Evolutionary conservation across 495 filamentous ascomycete genomes (phyloP).

Genomic region (Rusavskia elegans): DNA sequence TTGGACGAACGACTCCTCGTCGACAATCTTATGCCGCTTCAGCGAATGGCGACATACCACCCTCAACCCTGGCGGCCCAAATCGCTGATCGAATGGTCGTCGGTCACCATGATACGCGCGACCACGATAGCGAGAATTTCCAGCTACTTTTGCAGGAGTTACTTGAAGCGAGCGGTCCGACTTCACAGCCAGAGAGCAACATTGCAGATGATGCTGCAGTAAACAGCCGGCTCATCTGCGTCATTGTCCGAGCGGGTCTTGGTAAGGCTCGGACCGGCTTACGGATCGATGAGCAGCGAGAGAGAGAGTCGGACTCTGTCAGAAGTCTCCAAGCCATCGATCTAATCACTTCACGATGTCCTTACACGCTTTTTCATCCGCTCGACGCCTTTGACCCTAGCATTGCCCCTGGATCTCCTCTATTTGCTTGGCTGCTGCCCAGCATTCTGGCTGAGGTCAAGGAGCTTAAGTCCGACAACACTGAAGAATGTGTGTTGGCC

Average conservation of each 20-base stretch:
- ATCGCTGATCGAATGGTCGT: slow-evolving; percentile 39
- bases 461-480: neutral
- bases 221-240: slow-evolving; percentile 68
- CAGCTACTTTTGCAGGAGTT: slow-evolving; percentile 50
- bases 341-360: slow-evolving; percentile 55
- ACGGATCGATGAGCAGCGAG: slow-evolving; percentile 41
- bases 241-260: slow-evolving; percentile 68
- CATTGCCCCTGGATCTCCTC: slow-evolving; percentile 20
- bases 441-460: slow-evolving; percentile 21
- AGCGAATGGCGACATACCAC: slow-evolving; percentile 28
- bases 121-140: slow-evolving; percentile 37
- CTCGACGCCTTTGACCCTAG: slow-evolving; percentile 10
- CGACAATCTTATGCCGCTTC: neutral
- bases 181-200: slow-evolving; percentile 22
- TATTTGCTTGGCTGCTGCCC: slow-evolving; percentile 69
- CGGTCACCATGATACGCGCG: slow-evolving; percentile 18
- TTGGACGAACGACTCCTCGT: neutral
- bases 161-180: slow-evolving; percentile 26
- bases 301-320: slow-evolving; percentile 28
- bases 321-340: slow-evolving; percentile 61
- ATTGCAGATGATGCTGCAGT: slow-evolving; percentile 50
- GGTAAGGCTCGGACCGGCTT: slow-evolving; percentile 38
- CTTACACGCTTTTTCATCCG: slow-evolving; percentile 44
- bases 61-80: slow-evolving; percentile 55
- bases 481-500: neutral